These are phyloP conservation scores for Hypoxylon fuscum DNA, from an alignment of 495 filamentous ascomycete genomes.

Conservation along the genomic window DNA sequence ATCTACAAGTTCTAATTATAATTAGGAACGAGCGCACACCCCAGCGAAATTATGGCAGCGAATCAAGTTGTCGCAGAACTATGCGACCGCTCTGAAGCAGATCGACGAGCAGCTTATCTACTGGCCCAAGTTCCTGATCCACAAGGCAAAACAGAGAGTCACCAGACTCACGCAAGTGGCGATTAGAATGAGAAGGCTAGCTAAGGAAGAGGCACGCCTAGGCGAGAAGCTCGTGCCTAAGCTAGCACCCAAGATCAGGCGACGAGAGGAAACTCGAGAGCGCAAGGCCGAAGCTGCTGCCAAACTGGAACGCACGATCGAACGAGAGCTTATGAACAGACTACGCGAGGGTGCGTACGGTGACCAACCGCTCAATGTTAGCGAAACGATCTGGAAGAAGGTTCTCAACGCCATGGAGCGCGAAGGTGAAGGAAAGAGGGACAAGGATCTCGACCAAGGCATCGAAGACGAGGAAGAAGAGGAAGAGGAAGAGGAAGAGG, in stretches of 20 bases:
- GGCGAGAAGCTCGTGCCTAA: constrained; percentile 90
- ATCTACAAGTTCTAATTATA: not conserved
- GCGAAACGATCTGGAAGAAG: constrained; percentile 96
- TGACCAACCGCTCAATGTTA: constrained; percentile 91
- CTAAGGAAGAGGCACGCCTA: constrained; percentile 87
- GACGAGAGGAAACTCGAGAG: constrained; percentile 89
- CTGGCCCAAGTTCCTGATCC: constrained; percentile 94
- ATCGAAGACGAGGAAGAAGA: constrained; percentile 84
- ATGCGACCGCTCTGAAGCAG: constrained; percentile 84
- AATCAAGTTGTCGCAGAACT: constrained; percentile 89
- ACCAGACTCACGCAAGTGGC: constrained; percentile 93
- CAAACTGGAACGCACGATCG: constrained; percentile 95
- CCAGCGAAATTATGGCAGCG: constrained; percentile 95
- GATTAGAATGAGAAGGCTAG: constrained; percentile 83
- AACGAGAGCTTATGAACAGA: constrained; percentile 93
- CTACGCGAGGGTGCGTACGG: constrained; percentile 94
- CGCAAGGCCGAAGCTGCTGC: constrained; percentile 93
- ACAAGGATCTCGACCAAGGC: constrained; percentile 86
- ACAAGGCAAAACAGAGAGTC: constrained; percentile 95
- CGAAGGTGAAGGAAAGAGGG: constrained; percentile 81
- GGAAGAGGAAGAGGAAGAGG: constrained; percentile 71
- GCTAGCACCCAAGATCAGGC: constrained; percentile 89
- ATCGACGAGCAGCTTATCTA: constrained; percentile 90
- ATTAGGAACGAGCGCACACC: constrained; percentile 80
- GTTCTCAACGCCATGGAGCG: constrained; percentile 90